Percentiles rank a stretch among this genome's conserved stretches.
These are phyloP conservation scores for Suhomyces tanzawaensis DNA, from an alignment of 805 yeast species.

Conservation along the genomic window DNA sequence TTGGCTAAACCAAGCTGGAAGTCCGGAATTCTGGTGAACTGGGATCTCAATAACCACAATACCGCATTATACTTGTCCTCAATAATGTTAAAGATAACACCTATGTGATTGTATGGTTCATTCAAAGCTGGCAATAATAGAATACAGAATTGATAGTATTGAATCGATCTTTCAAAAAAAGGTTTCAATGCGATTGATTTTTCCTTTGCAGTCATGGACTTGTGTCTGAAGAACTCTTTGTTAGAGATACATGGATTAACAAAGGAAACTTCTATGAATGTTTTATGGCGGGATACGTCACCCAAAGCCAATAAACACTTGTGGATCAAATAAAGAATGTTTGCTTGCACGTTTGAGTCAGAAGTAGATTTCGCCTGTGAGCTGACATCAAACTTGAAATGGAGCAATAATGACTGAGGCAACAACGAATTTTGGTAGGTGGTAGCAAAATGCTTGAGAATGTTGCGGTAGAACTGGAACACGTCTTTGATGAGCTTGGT, in stretches of 20 bases:
- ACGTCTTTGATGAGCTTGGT: conserved; percentile 48
- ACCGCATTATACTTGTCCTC: conserved; percentile 48
- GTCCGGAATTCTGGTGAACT: conserved; percentile 49
- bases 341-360: conserved; percentile 24
- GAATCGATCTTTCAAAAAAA: conserved; percentile 24
- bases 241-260: conserved; percentile 32
- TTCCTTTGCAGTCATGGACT: conserved; percentile 25
- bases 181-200: conserved; percentile 41
- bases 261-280: conserved; percentile 46
- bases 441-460: conserved; percentile 41
- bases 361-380: conserved; percentile 11
- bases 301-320: conserved; percentile 55
- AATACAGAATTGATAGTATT: conserved; percentile 50
- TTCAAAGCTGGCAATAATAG: conserved; percentile 64
- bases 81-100: conserved; percentile 40
- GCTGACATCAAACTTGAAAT: conserved; percentile 22
- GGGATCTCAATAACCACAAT: conserved; percentile 55
- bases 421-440: conserved; percentile 33
- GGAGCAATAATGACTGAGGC: conserved; percentile 31
- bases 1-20: conserved; percentile 47
- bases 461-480: conserved; percentile 44
- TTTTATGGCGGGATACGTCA: conserved; percentile 55
- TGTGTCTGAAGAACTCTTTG: conserved; percentile 28
- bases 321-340: conserved; percentile 43
- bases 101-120: conserved; percentile 62